Base-by-base conservation (phyloP, 768 basidiomycete genomes). In the Phlegmacium glaucopus region DNA sequence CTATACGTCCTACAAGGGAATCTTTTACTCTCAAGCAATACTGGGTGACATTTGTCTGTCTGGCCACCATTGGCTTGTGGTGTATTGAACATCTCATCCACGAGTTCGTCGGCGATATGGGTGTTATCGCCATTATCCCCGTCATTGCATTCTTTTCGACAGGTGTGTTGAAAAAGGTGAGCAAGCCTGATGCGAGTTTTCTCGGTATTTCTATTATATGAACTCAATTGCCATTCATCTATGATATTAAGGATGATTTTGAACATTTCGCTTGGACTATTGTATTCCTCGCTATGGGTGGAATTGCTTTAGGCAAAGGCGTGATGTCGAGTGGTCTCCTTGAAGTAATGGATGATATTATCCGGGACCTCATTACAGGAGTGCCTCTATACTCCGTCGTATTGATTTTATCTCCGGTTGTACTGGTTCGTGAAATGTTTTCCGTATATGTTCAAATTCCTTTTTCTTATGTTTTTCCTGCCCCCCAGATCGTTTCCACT, bases 271-370 rank as follows among this genome's bases (percentile, higher is more conserved):
- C 87, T 48, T 95, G 94, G 94, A 86, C 86, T 6, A 92, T 95
- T 45, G 92, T 97, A 22, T 95, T 95, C 70, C 76, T 95, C 49
- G 92, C 93, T 4, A 99, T 97, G 96, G 95, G 95, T 17, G 96
- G 96, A 32, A 94, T 97, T 43, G 92, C 94, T 0, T 79, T 98
- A 3, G 96, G 96, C 46, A 88, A 95, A 58, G 94, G 94, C 5
- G 95, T 98, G 12, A 77, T 80, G 35, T 84, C 90, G 5, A 94
- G 91, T 45, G 96, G 96, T 0, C 74, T 99, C 18, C 74, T 98
- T 30, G 79, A 84, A 13, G 79, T 87, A 40, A 77, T 96, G 69
- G 90, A 91, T 58, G 63, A 59, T 3, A 61, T 77, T 39, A 82
- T 92, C 49, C 73, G 78, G 16, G 57, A 69, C 10, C 60, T 85